Conservation (phyloP, 148 eudicot species). For the Spergularia marina region DNA sequence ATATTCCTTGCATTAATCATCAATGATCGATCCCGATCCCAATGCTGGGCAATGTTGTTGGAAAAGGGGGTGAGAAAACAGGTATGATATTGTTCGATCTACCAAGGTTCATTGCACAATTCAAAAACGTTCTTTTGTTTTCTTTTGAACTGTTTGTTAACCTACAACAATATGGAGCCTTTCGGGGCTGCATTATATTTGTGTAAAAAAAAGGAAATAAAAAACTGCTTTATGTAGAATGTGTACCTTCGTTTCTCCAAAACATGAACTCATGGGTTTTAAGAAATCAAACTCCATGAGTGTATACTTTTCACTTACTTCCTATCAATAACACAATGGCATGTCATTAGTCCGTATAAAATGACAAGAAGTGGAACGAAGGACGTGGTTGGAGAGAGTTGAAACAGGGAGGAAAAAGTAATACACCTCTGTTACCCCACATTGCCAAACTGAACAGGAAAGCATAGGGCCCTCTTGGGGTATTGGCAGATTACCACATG, state of each 20-base stretch:
- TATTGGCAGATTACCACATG: slow-evolving; percentile 62
- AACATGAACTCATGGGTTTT: slow-evolving; percentile 54
- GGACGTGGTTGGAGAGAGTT: neutral
- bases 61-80: too few relatives aligned
- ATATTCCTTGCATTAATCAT: neutral
- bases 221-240: too few relatives aligned
- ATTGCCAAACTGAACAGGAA: slow-evolving; percentile 82
- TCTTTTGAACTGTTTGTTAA: too few relatives aligned
- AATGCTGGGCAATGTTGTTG: neutral
- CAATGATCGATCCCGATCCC: neutral
- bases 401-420: neutral
- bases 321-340: slow-evolving; percentile 36
- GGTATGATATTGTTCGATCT: too few relatives aligned
- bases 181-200: neutral
- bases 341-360: neutral
- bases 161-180: neutral
- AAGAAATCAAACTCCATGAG: slow-evolving; percentile 81
- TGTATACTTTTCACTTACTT: slow-evolving; percentile 49
- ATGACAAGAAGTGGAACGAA: neutral
- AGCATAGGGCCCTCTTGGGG: slow-evolving; percentile 50
- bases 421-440: slow-evolving; percentile 69
- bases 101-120: too few relatives aligned
- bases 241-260: slow-evolving; percentile 56
- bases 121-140: too few relatives aligned
- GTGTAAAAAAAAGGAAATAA: neutral